Percentiles rank a stretch among this genome's conserved stretches.
Conservation (phyloP, 148 eudicot genomes). For the Camellia lanceoleosa region DNA sequence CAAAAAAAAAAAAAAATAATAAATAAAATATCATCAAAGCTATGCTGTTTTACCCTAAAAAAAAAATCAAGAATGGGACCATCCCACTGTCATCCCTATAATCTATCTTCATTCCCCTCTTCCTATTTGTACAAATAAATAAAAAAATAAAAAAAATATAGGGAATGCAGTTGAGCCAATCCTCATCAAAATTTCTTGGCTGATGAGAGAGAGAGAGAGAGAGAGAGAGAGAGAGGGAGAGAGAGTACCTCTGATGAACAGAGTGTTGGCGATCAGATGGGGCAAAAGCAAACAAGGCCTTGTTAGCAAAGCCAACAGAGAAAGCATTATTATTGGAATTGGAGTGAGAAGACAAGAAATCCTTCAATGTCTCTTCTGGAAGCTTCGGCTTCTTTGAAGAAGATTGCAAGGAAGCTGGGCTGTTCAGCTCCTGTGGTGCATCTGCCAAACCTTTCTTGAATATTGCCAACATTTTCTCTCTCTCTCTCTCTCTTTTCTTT, state of each 20-base stretch:
- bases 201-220: not conserved
- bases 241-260: constrained; percentile 32
- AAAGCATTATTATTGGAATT: constrained; percentile 40
- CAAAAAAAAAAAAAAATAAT: too few relatives aligned
- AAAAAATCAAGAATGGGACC: too few relatives aligned
- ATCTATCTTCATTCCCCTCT: too few relatives aligned
- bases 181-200: not conserved
- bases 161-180: too few relatives aligned
- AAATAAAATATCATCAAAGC: too few relatives aligned
- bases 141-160: too few relatives aligned
- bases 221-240: not conserved
- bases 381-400: constrained; percentile 29
- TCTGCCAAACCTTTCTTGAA: constrained; percentile 70
- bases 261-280: constrained; percentile 36
- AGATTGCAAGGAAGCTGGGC: constrained; percentile 46
- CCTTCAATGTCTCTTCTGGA: constrained; percentile 57
- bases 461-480: constrained; percentile 62
- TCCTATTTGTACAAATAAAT: too few relatives aligned
- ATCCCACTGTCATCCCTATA: too few relatives aligned
- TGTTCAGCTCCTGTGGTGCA: constrained; percentile 73
- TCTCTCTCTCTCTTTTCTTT: not conserved
- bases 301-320: constrained; percentile 56
- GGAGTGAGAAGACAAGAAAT: constrained; percentile 41
- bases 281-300: constrained; percentile 63
- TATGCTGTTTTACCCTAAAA: too few relatives aligned